Evolutionary conservation across 1,284 basidiomycete species (phyloP).

Genomic region (Moniliella sp.): DNA sequence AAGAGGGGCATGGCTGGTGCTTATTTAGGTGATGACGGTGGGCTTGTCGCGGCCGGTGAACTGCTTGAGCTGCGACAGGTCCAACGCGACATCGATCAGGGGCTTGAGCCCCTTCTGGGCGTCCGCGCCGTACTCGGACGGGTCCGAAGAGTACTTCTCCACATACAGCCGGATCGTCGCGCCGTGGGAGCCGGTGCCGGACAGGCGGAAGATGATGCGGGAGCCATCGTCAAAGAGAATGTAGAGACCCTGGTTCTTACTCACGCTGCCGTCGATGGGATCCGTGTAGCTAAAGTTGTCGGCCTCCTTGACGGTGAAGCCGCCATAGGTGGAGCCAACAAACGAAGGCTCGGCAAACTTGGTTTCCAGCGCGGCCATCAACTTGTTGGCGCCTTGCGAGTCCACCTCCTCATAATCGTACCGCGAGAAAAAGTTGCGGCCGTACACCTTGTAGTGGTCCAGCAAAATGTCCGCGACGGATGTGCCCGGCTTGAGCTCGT

Average conservation of each 20-base stretch:
- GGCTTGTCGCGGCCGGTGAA: conserved; percentile 69
- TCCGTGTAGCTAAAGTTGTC: conserved; percentile 90
- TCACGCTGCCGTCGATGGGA: conserved; percentile 79
- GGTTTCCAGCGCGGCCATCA: conserved; percentile 58
- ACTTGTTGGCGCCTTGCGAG: conserved; percentile 62
- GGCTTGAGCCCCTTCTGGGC: conserved; percentile 78
- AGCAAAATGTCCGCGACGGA: conserved; percentile 39
- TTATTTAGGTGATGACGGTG: conserved; percentile 76
- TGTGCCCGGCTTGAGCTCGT: conserved; percentile 42
- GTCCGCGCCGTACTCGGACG: conserved; percentile 50
- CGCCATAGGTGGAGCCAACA: conserved; percentile 35
- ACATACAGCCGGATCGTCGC: conserved; percentile 47
- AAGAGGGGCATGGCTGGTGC: no score
- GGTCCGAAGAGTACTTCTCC: conserved; percentile 61
- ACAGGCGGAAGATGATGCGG: conserved; percentile 79
- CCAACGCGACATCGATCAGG: conserved; percentile 77
- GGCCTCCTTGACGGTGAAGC: conserved; percentile 56
- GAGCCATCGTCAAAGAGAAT: conserved; percentile 74
- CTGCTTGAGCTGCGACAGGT: conserved; percentile 59
- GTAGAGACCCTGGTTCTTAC: conserved; percentile 85
- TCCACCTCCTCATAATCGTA: conserved; percentile 98
- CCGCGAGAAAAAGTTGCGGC: conserved; percentile 81
- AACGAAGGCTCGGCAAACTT: conserved; percentile 47
- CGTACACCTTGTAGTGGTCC: conserved; percentile 73
- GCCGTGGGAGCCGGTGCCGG: conserved; percentile 80